Evolutionary conservation across 345 rosid genomes (phyloP).

Genomic region (Bruguiera parviflora): DNA sequence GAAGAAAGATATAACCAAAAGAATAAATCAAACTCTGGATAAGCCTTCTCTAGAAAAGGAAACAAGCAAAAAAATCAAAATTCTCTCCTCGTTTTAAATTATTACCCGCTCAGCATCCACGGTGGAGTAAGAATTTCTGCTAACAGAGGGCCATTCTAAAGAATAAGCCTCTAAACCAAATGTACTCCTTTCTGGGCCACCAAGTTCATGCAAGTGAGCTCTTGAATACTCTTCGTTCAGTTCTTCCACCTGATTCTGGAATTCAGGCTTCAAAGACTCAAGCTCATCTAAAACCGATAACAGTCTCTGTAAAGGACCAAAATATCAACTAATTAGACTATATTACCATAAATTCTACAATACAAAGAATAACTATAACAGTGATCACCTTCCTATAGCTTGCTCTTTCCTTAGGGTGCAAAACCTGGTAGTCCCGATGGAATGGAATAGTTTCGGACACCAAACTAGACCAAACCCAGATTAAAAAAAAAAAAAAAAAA

Average conservation of each 20-base stretch:
- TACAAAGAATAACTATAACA: constrained; percentile 2
- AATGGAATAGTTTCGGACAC: constrained; percentile 89
- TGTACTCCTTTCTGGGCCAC: constrained; percentile 26
- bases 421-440: constrained; percentile 74
- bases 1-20: too few species aligned
- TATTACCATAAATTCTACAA: neutral
- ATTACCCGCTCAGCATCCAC: constrained; percentile 41
- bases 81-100: neutral
- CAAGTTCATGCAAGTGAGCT: constrained; percentile 31
- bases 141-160: constrained; percentile 42
- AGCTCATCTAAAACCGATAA: constrained; percentile 68
- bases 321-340: constrained; percentile 6
- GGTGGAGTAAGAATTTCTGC: constrained; percentile 32
- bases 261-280: constrained; percentile 77
- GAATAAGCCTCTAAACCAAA: constrained; percentile 36
- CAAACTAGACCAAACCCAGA: constrained; percentile 43
- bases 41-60: neutral
- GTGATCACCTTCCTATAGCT: constrained; percentile 63
- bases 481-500: constrained; percentile 10
- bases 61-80: neutral
- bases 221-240: constrained; percentile 39
- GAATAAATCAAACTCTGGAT: too few species aligned
- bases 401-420: constrained; percentile 52
- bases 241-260: constrained; percentile 46
- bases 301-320: constrained; percentile 46